These are phyloP conservation scores for Colletotrichum chlorophyti DNA, from an alignment of 2,329 filamentous ascomycete genomes.

Conservation along the genomic window DNA sequence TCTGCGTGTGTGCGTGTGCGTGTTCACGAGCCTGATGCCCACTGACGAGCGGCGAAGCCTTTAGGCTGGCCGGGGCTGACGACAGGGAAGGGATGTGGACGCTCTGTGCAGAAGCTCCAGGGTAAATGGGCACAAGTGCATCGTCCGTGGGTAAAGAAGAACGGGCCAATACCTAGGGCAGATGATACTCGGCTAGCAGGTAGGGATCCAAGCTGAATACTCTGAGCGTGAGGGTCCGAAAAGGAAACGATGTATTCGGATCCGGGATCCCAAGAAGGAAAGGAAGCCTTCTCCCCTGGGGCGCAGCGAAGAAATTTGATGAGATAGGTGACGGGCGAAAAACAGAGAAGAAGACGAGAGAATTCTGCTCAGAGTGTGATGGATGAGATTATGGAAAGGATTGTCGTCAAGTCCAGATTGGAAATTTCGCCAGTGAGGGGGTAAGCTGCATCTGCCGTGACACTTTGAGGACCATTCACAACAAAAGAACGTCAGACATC, in stretches of 20 bases:
- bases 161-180: slow-evolving; percentile 14
- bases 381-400: slow-evolving; percentile 2
- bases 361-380: background rate
- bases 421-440: slow-evolving; percentile 2
- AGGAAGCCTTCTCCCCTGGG: background rate
- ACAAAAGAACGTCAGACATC: background rate
- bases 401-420: background rate
- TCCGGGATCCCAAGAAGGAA: background rate
- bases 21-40: slow-evolving; percentile 1
- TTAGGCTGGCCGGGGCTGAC: slow-evolving; percentile 15
- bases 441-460: slow-evolving; percentile 23
- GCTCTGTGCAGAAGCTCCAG: background rate
- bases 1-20: slow-evolving; percentile 5
- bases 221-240: slow-evolving; percentile 4
- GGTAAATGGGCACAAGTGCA: slow-evolving; percentile 8
- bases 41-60: slow-evolving; percentile 12
- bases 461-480: background rate
- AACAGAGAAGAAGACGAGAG: background rate
- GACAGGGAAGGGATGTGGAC: slow-evolving; percentile 10
- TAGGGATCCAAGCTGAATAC: slow-evolving; percentile 3
- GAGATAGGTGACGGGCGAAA: background rate
- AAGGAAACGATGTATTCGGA: slow-evolving; percentile 7
- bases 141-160: slow-evolving; percentile 10
- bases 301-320: background rate
- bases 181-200: slow-evolving; percentile 10